Evolutionary conservation across 2,329 filamentous ascomycete genomes (phyloP).

Genomic region (Cladophialophora chaetospira): DNA sequence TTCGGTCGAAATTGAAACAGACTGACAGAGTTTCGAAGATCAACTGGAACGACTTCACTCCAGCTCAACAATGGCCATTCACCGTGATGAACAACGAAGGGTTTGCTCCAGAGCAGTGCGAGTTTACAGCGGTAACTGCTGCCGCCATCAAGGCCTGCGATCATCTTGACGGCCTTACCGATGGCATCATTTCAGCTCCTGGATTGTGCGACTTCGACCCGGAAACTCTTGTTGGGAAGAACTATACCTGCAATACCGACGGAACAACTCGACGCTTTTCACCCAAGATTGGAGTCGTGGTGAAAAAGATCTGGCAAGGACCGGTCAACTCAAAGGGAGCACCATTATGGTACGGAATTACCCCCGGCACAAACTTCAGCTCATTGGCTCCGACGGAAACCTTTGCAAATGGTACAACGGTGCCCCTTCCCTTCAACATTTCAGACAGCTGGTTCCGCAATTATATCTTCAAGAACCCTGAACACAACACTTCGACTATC

Average conservation of each 20-base stretch:
- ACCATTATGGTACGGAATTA: conserved; percentile 41
- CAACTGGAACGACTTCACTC: conserved; percentile 34
- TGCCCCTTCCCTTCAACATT: conserved; percentile 38
- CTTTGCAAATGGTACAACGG: conserved; percentile 12
- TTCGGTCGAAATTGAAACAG: too few species aligned
- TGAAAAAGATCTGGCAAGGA: conserved; percentile 38
- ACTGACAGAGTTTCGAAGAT: too few species aligned
- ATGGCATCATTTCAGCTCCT: conserved; percentile 33
- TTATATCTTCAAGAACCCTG: conserved; percentile 43
- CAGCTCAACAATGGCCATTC: conserved; percentile 33
- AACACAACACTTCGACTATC: conserved; percentile 35
- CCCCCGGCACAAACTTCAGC: conserved; percentile 33
- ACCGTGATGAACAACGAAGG: conserved; percentile 29
- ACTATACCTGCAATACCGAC: conserved; percentile 21
- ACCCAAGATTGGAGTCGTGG: background rate
- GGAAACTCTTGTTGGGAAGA: conserved; percentile 12
- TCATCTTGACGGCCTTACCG: conserved; percentile 32
- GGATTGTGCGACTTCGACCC: conserved; percentile 23
- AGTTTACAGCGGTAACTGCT: conserved; percentile 39
- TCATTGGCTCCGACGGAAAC: conserved; percentile 37
- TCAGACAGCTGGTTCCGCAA: conserved; percentile 40
- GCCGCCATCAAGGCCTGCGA: conserved; percentile 39
- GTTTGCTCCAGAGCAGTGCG: conserved; percentile 38
- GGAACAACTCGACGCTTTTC: conserved; percentile 2
- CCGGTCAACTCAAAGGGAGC: conserved; percentile 27